Evolutionary conservation across 192 early-diverging fungal genomes (phyloP).

Genomic region (Endogone sp.): DNA sequence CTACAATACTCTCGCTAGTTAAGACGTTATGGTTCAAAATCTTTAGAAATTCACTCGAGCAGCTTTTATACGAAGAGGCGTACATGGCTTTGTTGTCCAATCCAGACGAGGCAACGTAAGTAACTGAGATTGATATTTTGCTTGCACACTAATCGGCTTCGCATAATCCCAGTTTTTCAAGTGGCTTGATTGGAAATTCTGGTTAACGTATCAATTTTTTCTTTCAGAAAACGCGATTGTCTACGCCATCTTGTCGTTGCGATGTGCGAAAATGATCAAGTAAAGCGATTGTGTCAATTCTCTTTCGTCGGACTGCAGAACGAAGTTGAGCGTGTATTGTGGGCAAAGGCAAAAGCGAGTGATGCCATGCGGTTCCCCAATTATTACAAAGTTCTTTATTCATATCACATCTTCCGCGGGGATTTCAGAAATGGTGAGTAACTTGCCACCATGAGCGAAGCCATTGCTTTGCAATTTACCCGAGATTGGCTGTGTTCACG

Average conservation of each 20-base stretch:
- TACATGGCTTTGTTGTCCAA: not conserved
- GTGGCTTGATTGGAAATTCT: too few relatives aligned
- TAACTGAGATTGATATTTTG: not conserved
- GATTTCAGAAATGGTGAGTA: slow-evolving; percentile 6
- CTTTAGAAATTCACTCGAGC: too few relatives aligned
- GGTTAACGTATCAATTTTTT: too few relatives aligned
- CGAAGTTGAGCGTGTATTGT: slow-evolving; percentile 6
- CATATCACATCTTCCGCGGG: slow-evolving; percentile 6
- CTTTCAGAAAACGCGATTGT: slow-evolving; percentile 6
- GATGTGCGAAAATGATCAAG: slow-evolving; percentile 10
- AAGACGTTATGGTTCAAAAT: too few relatives aligned
- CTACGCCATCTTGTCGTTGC: slow-evolving; percentile 2
- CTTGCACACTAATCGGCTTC: too few relatives aligned
- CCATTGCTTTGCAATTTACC: too few relatives aligned
- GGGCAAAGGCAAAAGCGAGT: slow-evolving; percentile 1
- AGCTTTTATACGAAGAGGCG: too few relatives aligned
- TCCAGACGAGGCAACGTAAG: slow-evolving; percentile 5
- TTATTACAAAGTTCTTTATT: slow-evolving; percentile 9
- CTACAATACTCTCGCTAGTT: too few relatives aligned
- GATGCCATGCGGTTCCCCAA: not conserved
- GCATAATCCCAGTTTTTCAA: too few relatives aligned
- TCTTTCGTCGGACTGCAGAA: slow-evolving; percentile 6
- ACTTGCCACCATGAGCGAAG: too few relatives aligned
- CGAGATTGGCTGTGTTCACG: not conserved
- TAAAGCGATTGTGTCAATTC: slow-evolving; percentile 1